A percentile compares a stretch with the other conserved stretches of the same genome.
These are phyloP conservation scores for Spergularia bocconei DNA, from an alignment of 148 eudicot species.

Conservation along the genomic window DNA sequence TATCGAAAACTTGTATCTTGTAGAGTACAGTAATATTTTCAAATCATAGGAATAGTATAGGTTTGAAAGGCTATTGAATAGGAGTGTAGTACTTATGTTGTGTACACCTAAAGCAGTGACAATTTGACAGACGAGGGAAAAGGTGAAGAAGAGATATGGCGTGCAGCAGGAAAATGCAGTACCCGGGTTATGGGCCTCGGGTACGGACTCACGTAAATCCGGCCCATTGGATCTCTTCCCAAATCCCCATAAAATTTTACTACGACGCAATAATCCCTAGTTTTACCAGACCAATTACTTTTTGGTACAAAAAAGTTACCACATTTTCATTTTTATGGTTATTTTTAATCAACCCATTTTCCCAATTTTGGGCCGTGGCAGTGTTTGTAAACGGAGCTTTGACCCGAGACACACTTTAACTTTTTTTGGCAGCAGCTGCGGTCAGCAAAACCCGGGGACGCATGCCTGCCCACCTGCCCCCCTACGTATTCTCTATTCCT, in stretches of 20 bases:
- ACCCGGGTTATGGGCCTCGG: constrained; percentile 14
- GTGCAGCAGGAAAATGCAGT: constrained; percentile 6
- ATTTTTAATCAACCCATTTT: too few relatives aligned
- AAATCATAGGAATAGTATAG: too few relatives aligned
- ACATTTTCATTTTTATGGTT: background rate
- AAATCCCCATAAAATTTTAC: constrained; percentile 4
- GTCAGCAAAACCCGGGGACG: constrained; percentile 24
- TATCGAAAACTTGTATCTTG: too few relatives aligned
- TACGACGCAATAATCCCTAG: background rate
- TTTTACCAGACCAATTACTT: background rate
- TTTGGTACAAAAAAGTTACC: background rate
- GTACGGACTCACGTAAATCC: background rate
- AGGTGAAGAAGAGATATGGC: background rate
- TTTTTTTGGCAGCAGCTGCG: constrained; percentile 11
- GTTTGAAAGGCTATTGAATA: too few relatives aligned
- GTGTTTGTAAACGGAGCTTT: too few relatives aligned
- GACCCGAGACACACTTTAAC: background rate
- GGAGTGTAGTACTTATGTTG: background rate
- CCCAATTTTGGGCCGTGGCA: too few relatives aligned
- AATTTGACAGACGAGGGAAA: background rate
- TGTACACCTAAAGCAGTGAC: constrained; percentile 37
- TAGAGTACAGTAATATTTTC: too few relatives aligned
- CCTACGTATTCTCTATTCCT: background rate
- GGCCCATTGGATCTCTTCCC: constrained; percentile 15
- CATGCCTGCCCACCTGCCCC: constrained; percentile 10